phyloP scores from a whole-genome alignment of 73 alveolate genomes.

The Loxodes magnus region DNA sequence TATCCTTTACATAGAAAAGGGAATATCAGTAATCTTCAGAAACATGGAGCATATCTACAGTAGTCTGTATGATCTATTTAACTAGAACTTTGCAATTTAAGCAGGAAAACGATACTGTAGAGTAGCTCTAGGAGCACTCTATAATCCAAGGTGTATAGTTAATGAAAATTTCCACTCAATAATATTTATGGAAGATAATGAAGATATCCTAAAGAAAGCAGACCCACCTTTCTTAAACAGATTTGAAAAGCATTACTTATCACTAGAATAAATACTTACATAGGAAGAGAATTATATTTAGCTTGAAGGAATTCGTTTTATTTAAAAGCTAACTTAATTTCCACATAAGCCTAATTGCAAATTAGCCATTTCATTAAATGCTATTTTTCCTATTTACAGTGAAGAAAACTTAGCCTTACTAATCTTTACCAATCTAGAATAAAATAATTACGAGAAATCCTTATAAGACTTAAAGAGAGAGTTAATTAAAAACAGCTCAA shows the following conservation, averaged over 20 bases:
- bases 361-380: too few relatives aligned
- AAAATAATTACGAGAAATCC: too few relatives aligned
- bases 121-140: constrained; percentile 27
- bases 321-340: too few relatives aligned
- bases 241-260: constrained; percentile 23
- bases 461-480: too few relatives aligned
- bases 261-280: not conserved
- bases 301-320: too few relatives aligned
- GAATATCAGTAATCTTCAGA: constrained; percentile 4
- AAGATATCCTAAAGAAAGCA: not conserved
- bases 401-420: too few relatives aligned
- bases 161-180: constrained; percentile 14
- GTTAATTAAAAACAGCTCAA: too few relatives aligned
- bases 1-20: constrained; percentile 27
- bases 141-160: constrained; percentile 20
- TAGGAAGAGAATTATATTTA: not conserved
- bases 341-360: too few relatives aligned
- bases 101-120: constrained; percentile 20
- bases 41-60: constrained; percentile 22
- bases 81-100: constrained; percentile 13
- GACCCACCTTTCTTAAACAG: constrained; percentile 37
- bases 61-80: constrained; percentile 27
- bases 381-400: too few relatives aligned
- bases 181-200: constrained; percentile 7
- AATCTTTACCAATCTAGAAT: too few relatives aligned